Evolutionary conservation across 2,329 filamentous ascomycete genomes (phyloP), one percentile per base, ranked within the genome.

Genomic region (Sporothrix dimorphospora): DNA sequence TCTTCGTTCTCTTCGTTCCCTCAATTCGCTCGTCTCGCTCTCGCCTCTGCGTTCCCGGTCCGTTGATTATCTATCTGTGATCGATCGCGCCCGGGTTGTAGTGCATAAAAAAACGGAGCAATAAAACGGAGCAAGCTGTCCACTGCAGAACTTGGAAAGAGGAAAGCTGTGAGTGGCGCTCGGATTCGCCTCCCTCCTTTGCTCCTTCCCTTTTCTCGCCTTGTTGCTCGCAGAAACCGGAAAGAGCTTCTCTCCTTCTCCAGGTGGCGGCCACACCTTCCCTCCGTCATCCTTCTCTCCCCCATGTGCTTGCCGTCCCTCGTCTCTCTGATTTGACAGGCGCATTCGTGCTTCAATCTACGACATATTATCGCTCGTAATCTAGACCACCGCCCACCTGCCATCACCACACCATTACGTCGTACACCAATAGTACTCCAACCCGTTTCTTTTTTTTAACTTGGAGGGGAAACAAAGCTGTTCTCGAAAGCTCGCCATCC

Each of bases 151-250:
- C 30, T 63, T 21, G 34, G 38, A 63, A 61, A 59, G 30, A 40
- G 6, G 6, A 12, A 38, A 40, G 19, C 14, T 6, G 14, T 47
- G 42, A 6, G 14, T 5, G 42, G 12, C 19, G 42, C 42, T 47
- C 42, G 42, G 19, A 16, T 47, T 47, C 42, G 42, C 42, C 42
- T 47, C 14, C 12, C 42, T 47, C 42, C 42, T 47, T 16, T 47
- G 42, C 42, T 16, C 42, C 42, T 38, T 63, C 34, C 1, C 34
- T 61, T 16, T 27, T 27, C 66, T 69, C 67, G 67, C 67, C 38
- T 27, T 55, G 49, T 69, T 57, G 12, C 67, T 69, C 67, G 67
- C 51, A 69, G 59, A 71, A 71, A 71, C 57, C 66, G 59, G 57
- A 66, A 67, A 71, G 30, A 69, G 67, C 59, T 65, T 19, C 11